Evolutionary conservation across 768 basidiomycete genomes (phyloP).

Genomic region (Tylopilus balloui): DNA sequence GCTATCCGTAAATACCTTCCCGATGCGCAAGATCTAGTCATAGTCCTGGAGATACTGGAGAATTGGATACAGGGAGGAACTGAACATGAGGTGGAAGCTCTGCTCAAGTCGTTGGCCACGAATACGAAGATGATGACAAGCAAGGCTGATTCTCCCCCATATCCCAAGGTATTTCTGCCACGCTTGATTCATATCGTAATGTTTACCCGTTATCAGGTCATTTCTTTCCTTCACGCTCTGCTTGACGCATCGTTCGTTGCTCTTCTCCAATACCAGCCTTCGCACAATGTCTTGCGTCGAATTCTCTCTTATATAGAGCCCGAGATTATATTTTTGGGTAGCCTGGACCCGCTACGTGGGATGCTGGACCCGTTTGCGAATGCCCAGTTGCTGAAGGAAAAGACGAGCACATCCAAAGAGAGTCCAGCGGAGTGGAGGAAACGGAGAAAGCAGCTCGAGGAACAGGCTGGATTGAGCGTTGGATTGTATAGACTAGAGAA

Average conservation of each 20-base stretch:
- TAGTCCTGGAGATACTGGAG: slow-evolving; percentile 36
- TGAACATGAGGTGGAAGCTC: slow-evolving; percentile 19
- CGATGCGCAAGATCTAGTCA: slow-evolving; percentile 37
- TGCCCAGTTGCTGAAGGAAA: slow-evolving; percentile 50
- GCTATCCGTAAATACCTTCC: slow-evolving; percentile 41
- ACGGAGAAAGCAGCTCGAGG: slow-evolving; percentile 49
- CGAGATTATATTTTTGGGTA: slow-evolving; percentile 48
- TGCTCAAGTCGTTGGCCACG: slow-evolving; percentile 22
- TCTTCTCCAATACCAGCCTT: slow-evolving; percentile 59
- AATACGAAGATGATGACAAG: slow-evolving; percentile 14
- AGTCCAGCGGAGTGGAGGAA: slow-evolving; percentile 45
- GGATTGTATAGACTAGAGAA: slow-evolving; percentile 74
- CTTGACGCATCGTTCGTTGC: slow-evolving; percentile 70
- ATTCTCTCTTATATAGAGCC: slow-evolving; percentile 51
- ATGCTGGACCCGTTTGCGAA: slow-evolving; percentile 59
- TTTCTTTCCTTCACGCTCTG: slow-evolving; percentile 57
- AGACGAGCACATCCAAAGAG: slow-evolving; percentile 31
- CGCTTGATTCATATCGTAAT: slow-evolving; percentile 28
- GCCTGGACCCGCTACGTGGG: slow-evolving; percentile 54
- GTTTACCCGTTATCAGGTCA: slow-evolving; percentile 45
- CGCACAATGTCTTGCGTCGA: slow-evolving; percentile 48
- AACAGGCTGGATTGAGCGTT: slow-evolving; percentile 49
- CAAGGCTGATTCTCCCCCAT: slow-evolving; percentile 20
- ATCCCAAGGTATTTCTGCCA: slow-evolving; percentile 38
- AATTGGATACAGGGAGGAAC: slow-evolving; percentile 37